phyloP scores from a whole-genome alignment of 495 filamentous ascomycete genomes.

The Pyrenula massariospora region DNA sequence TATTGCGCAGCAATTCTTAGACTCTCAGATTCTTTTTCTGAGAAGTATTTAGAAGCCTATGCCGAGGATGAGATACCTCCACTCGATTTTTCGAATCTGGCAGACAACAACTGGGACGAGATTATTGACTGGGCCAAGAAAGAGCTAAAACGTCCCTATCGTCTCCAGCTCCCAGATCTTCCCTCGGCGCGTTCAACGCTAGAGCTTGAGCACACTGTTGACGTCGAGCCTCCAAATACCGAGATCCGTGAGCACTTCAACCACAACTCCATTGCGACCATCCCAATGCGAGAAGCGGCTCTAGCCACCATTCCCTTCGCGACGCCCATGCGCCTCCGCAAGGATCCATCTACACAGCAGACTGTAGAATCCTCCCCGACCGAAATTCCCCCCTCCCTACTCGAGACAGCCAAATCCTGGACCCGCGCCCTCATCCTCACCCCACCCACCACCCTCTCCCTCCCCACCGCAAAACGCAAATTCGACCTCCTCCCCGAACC shows the following conservation, averaged over 20 bases:
- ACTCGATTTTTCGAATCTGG: constrained; percentile 60
- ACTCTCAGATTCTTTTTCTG: constrained; percentile 66
- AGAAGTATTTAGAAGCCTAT: constrained; percentile 66
- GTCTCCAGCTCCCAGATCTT: constrained; percentile 30
- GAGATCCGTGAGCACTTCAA: constrained; percentile 31
- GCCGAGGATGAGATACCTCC: constrained; percentile 50
- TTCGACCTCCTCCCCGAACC: constrained; percentile 28
- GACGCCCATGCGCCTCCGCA: constrained; percentile 4
- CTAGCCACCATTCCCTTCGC: constrained; percentile 28
- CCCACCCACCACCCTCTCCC: constrained; percentile 33
- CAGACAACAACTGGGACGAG: constrained; percentile 63
- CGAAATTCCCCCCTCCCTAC: constrained; percentile 12
- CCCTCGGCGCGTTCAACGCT: constrained; percentile 39
- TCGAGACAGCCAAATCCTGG: constrained; percentile 45
- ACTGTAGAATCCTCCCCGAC: not conserved
- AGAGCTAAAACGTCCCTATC: constrained; percentile 31
- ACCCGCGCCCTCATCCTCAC: constrained; percentile 46
- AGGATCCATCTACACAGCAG: not conserved
- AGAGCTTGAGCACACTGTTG: constrained; percentile 20
- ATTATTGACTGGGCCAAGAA: constrained; percentile 63
- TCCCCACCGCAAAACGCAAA: constrained; percentile 26
- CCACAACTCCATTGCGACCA: constrained; percentile 15
- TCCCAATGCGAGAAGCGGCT: constrained; percentile 21
- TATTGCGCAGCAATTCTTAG: constrained; percentile 51
- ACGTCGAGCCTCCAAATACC: constrained; percentile 8